Evolutionary conservation across 345 rosid genomes (phyloP).

Genomic region (Psidium friedrichsthalianum): DNA sequence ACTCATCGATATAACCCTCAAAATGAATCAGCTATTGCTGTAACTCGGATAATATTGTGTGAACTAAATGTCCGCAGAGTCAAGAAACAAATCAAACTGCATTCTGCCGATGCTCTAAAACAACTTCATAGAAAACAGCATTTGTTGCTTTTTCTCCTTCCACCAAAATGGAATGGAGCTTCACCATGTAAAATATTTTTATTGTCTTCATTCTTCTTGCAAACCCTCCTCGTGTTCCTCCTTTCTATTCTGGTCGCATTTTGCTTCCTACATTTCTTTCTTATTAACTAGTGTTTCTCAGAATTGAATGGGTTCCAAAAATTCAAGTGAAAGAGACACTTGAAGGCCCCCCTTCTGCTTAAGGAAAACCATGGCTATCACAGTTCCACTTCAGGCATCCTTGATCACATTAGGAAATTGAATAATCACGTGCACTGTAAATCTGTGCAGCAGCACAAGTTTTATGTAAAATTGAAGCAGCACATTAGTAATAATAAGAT

Average conservation of each 20-base stretch:
- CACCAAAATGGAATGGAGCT: background rate
- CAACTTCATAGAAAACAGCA: background rate
- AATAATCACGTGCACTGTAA: background rate
- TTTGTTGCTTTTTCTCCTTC: background rate
- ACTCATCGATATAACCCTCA: background rate
- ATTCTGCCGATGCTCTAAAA: background rate
- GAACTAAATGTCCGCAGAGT: background rate
- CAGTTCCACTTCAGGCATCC: background rate
- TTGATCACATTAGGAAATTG: background rate
- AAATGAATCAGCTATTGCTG: background rate
- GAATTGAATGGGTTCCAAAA: background rate
- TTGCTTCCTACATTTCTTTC: background rate
- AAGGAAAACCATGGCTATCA: background rate
- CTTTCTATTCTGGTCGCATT: background rate
- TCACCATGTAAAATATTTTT: background rate
- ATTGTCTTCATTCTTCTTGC: background rate
- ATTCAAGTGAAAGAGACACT: background rate
- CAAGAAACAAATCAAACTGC: background rate
- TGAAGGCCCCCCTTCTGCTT: background rate
- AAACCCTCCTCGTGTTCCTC: background rate
- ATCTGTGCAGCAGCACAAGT: background rate
- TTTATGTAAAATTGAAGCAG: background rate
- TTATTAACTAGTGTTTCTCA: background rate
- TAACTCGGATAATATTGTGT: background rate
- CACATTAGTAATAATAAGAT: background rate